Evolutionary conservation across 208 protist genomes (phyloP), one percentile per base, ranked within the genome.

Genomic region (Phytomonas sp.): DNA sequence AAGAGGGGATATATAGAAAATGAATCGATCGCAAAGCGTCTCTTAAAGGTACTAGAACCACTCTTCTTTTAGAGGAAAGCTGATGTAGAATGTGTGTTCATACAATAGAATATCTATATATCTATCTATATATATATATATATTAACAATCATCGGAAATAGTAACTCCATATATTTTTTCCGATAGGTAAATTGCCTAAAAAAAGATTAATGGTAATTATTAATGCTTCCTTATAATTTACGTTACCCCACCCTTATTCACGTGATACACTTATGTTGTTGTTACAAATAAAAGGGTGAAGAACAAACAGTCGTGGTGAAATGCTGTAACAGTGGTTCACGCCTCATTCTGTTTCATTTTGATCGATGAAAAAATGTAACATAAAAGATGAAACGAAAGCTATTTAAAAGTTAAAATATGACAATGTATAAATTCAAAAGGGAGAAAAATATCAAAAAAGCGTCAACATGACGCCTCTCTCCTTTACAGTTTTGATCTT

Each of bases 141-240:
- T 69, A 32, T 26, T 69, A 29, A 69, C 12, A 69, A 31, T 69
- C 0, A 69, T 34, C 11, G 26, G 0, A 56, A 60, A 23, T 62
- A 31, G 30, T 69, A 7, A 59, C 29, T 67, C 26, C 14, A 34
- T 6, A 23, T 69, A 23, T 63, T 63, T 11, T 52, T 45, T n/a
- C 37, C 49, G 23, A 61, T n/a, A 56, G 63, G 31, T 14, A 45
- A 60, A 29, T 16, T 6, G 42, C 5, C 23, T 63, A 61, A 2
- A 60, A 26, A 65, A 23, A 65, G 36, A 23, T 8, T 60, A 7
- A 23, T 12, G 23, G 26, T 60, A 2, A 26, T 36, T 65, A 60
- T 60, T 33, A 52, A n/a, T 3, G 7, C 12, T 60, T 26, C 12
- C 7, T 65, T 26, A 65, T 4, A 65, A 65, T 60, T 36, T 23